Base-by-base conservation (phyloP, 257 asterid species). In the Knoxia roxburghii region DNA sequence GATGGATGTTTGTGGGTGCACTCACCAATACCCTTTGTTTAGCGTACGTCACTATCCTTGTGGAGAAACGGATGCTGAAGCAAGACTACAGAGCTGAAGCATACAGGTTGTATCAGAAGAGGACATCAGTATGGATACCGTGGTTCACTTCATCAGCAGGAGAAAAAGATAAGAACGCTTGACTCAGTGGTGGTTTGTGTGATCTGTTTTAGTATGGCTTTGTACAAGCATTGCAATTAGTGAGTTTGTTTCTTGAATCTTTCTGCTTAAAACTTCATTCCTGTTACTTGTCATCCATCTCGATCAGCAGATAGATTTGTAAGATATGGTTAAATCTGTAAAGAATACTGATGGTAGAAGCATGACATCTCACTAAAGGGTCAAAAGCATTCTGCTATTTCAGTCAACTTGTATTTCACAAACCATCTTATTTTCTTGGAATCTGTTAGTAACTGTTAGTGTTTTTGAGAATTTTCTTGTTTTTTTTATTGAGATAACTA, bases 121-220 rank as follows among this genome's bases (percentile, higher is more conserved):
- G 78, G 10, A 93, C 96, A 7, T 87, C 96, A 1, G 90, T 83
- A 24, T 90, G 91, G 96, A 75, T 93, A 68, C 97, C 98, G 65
- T 90, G 97, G 96, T 88, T 93, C 74, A 88, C 80, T 82, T 70
- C 77, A 71, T 63, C 89, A 0, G 21, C 65, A 0, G 72, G 2
- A 23, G 78, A 70, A 55, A 80, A 86, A 72, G 82, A 69, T 62
- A 86, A 84, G 82, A 74, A 70, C 51, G 59, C 67, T 46, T 76
- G 80, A 87, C 8, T 33, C 48, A 0, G 45, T 61, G 51, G 39
- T 32, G 23, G 24, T 49, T n/a, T 27, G 27, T 45, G 48, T 55
- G 57, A 17, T 68, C 48, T 37, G 49, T 30, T 61, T 39, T 51
- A 7, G 58, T 43, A 10, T 64, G 50, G 45, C 24, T 43, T 24